Base-by-base conservation (phyloP, 208 protist species). In the Wallacemonas sp. region DNA sequence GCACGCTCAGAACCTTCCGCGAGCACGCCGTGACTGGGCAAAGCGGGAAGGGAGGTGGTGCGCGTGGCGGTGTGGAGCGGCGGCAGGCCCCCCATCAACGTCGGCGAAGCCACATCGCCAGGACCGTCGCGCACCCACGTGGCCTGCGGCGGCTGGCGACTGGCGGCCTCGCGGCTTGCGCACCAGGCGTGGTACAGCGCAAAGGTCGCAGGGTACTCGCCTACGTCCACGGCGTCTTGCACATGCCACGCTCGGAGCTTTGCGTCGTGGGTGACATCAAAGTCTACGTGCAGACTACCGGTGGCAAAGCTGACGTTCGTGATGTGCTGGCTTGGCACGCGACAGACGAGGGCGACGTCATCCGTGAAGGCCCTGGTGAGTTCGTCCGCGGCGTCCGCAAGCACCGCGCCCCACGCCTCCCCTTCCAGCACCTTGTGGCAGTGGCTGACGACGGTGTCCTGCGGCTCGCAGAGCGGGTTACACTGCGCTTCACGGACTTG, bases 341-440 rank as follows among this genome's bases (percentile, higher is more conserved):
- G 63, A 30, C 68, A 75, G 22, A 61, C 54, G 26, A 42, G 17
- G 4, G 68, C 59, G 1, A 61, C 68, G 26, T 75, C 68, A 17
- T 46, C 30, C 10, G 58, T 44, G 38, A 75, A 46, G 10, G 68
- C 68, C 26, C 30, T 36, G 12, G 21, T 44, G n/a, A 86, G 66
- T 42, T 72, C 76, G 32, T 68, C 63, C 13, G 71, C 37, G 1
- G 67, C 63, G 62, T 75, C 66, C 27, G 71, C 58, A 17, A 82
- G 33, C 3, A 79, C 80, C 52, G 73, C 69, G 41, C 22, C 66
- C 80, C 80, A 86, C 27, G 74, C 76, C 30, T 68, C 46, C 5
- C 36, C 63, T 3, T 68, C 63, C 12, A 58, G 60, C 36, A 68
- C 55, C 27, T 62, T 62, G 55, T 24, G 30, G n/a, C 50, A 57